Base-by-base conservation (phyloP, 2,329 filamentous ascomycete species). In the Xylariales sp. region DNA sequence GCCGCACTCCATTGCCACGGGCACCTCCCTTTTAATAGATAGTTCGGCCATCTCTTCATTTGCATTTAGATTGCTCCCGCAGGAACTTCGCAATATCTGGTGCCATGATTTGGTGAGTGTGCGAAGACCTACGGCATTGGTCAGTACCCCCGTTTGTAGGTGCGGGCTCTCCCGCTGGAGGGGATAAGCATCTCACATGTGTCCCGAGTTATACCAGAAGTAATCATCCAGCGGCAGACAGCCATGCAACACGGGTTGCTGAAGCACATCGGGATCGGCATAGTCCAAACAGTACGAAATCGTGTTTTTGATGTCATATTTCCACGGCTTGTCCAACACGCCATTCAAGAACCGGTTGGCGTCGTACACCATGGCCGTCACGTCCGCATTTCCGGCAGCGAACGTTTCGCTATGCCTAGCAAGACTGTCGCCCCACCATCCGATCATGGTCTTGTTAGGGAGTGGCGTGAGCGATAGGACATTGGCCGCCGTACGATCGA, bases 381-480 rank as follows among this genome's bases (percentile, higher is more conserved):
- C 72, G 9, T 48, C 71, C 0, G 60, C 46, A 18, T 77, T 68
- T 9, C 65, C 28, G 0, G 52, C 46, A 6, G 75, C 70, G 62
- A 86, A 85, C 0, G 49, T 68, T 7, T 60, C 61, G 2, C 79
- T 79, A 30, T 83, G 78, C 1, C 67, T 60, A 0, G 71, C 65
- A 14, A 71, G 65, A 48, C 62, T 4, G 5, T 62, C 59, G 69
- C 85, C 83, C 75, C 82, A 87, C 74, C 78, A 79, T 0, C 71
- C 72, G 1, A 87, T 77, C 77, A 84, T 82, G 0, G 80, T 82
- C 7, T 76, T 78, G 69, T 83, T 87, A 5, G 84, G 84, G 3
- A 75, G 75, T 0, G 81, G 81, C 1, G 74, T 76, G 18, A 72
- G 64, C 12, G 67, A 72, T 3, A 49, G 72, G 32, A 80, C 74